These are phyloP conservation scores for Sporothrix protearum DNA, from an alignment of 2,329 filamentous ascomycete genomes.

Conservation along the genomic window DNA sequence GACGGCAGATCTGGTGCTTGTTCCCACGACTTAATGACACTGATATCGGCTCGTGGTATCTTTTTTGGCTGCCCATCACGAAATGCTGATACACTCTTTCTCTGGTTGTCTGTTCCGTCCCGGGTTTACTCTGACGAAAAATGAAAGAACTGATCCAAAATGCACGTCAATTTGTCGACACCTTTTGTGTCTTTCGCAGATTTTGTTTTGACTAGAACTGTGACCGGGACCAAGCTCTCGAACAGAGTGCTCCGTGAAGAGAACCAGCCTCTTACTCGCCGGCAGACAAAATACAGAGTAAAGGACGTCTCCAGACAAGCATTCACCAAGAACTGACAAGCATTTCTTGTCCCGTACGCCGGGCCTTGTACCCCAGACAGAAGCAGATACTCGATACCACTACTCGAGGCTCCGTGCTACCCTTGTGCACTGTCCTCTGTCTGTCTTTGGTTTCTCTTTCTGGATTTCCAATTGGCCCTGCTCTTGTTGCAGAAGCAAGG, in stretches of 20 bases:
- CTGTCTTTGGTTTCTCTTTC: not conserved
- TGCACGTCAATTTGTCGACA: not conserved
- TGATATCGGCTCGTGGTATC: not conserved
- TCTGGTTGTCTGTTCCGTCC: not conserved
- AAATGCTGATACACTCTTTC: not conserved
- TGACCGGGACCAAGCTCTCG: not conserved
- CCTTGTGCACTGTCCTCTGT: not conserved
- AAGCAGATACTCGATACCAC: slow-evolving; percentile 11
- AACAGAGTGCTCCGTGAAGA: not conserved
- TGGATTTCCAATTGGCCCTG: not conserved
- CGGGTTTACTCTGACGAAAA: not conserved
- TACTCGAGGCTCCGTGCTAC: slow-evolving; percentile 4
- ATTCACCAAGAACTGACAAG: no score
- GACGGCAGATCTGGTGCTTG: no score
- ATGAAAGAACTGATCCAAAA: not conserved
- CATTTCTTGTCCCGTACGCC: no score
- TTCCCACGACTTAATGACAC: not conserved
- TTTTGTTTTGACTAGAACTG: not conserved
- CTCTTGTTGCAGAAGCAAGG: not conserved
- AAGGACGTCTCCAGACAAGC: not conserved
- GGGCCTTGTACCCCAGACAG: not conserved
- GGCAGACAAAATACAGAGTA: no score
- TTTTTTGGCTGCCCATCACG: not conserved
- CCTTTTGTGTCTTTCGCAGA: not conserved
- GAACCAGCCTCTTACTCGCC: not conserved